These are phyloP conservation scores for Aschersonia sp. DNA, from an alignment of 2,329 filamentous ascomycete species.

Conservation along the genomic window DNA sequence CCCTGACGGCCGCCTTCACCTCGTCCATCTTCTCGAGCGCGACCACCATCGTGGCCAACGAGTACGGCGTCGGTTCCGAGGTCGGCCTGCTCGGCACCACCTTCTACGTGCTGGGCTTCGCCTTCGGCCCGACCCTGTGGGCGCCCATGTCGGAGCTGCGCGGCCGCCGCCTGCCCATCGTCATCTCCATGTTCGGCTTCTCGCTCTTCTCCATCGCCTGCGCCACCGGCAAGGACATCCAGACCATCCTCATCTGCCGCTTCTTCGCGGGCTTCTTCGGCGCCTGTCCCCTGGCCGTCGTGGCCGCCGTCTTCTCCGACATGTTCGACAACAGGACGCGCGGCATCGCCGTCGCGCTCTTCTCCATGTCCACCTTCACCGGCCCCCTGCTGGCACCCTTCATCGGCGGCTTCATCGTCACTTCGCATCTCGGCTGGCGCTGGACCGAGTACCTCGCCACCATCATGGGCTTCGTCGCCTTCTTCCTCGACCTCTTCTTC, in stretches of 20 bases:
- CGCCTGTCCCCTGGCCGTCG: slow-evolving; percentile 52
- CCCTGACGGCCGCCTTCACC: slow-evolving; percentile 55
- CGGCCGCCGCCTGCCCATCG: slow-evolving; percentile 48
- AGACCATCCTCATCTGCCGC: slow-evolving; percentile 54
- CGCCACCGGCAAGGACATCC: slow-evolving; percentile 51
- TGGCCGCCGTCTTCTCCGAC: slow-evolving; percentile 57
- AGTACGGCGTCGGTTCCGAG: slow-evolving; percentile 46
- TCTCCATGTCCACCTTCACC: slow-evolving; percentile 40
- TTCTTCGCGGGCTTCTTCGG: slow-evolving; percentile 65
- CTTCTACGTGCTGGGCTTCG: slow-evolving; percentile 58
- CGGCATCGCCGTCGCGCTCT: slow-evolving; percentile 30
- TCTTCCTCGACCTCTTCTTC: slow-evolving; percentile 44
- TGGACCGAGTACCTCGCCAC: slow-evolving; percentile 54
- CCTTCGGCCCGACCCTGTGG: slow-evolving; percentile 56
- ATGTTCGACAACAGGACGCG: slow-evolving; percentile 52
- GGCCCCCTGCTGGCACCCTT: slow-evolving; percentile 55
- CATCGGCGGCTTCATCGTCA: slow-evolving; percentile 51
- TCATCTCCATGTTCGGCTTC: slow-evolving; percentile 52
- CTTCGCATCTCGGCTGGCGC: slow-evolving; percentile 52
- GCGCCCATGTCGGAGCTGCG: slow-evolving; percentile 59
- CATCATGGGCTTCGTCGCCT: slow-evolving; percentile 48
- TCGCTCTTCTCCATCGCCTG: slow-evolving; percentile 52
- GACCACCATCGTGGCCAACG: slow-evolving; percentile 36
- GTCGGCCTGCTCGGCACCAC: slow-evolving; percentile 52
- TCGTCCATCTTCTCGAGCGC: slow-evolving; percentile 63